phyloP scores from a whole-genome alignment of 169 alveolate species.

The Plasmodium yoelii region DNA sequence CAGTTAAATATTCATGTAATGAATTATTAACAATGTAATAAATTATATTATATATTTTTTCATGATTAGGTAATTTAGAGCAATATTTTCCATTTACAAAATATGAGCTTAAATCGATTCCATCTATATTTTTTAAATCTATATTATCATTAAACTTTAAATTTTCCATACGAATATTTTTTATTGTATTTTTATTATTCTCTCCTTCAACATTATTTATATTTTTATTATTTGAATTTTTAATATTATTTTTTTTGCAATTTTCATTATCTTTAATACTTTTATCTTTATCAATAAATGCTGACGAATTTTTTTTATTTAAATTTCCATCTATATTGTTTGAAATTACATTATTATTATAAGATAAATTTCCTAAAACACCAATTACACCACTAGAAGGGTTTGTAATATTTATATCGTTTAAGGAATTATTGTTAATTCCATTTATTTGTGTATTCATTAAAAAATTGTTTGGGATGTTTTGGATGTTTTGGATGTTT shows the following conservation, averaged over 20 bases:
- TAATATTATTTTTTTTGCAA: neutral
- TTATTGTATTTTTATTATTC: conserved; percentile 9
- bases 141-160: conserved; percentile 39
- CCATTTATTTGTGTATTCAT: neutral
- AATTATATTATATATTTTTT: conserved; percentile 45
- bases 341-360: neutral
- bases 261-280: conserved; percentile 4
- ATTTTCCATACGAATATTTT: conserved; percentile 36
- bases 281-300: neutral
- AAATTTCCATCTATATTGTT: neutral
- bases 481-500: too few species aligned
- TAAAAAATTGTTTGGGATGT: neutral
- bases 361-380: neutral
- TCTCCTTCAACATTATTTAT: neutral
- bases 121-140: conserved; percentile 49
- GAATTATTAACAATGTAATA: conserved; percentile 48
- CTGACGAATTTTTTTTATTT: neutral
- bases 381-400: neutral
- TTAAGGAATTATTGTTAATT: neutral
- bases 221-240: neutral
- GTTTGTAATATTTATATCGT: neutral
- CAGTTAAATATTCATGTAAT: conserved; percentile 19
- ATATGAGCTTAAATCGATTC: conserved; percentile 31
- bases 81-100: conserved; percentile 55
- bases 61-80: conserved; percentile 31